Percentiles rank a stretch among this genome's conserved stretches.
Conservation (phyloP, 1,284 basidiomycete species). For the Malassezia restricta region DNA sequence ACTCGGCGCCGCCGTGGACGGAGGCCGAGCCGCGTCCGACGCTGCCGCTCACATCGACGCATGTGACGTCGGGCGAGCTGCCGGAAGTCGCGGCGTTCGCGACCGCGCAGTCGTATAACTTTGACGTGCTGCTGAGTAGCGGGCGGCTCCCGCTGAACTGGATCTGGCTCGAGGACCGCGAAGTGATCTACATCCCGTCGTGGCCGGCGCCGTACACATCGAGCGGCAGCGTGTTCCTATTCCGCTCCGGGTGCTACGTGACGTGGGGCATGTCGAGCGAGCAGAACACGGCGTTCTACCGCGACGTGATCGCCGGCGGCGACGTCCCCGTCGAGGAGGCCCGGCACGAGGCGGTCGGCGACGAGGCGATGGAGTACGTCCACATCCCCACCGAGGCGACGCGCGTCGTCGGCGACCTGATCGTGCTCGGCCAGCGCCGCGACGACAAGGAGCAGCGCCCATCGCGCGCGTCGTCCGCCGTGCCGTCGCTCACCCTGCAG, state of each 20-base stretch:
- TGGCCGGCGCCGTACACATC: conserved; percentile 19
- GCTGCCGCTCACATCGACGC: not conserved
- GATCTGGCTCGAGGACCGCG: conserved; percentile 35
- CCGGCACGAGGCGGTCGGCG: conserved; percentile 29
- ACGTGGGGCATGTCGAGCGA: conserved; percentile 40
- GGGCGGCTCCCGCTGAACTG: conserved; percentile 26
- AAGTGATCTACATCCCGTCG: conserved; percentile 38
- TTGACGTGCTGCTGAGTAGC: conserved; percentile 23
- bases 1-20: not conserved
- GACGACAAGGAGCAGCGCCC: conserved; percentile 14
- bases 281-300: conserved; percentile 25
- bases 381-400: conserved; percentile 26
- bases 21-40: not conserved
- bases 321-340: conserved; percentile 22
- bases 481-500: conserved; percentile 20
- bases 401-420: conserved; percentile 37
- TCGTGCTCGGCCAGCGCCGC: conserved; percentile 36
- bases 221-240: conserved; percentile 36
- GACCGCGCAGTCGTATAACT: conserved; percentile 36
- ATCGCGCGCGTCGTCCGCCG: not conserved
- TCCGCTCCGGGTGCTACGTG: conserved; percentile 37
- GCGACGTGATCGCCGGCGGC: conserved; percentile 26
- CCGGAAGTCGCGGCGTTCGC: conserved; percentile 33
- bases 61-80: not conserved
- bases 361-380: conserved; percentile 43